These are phyloP conservation scores for Wallacemonas sp. DNA, from an alignment of 208 protist species.

Conservation along the genomic window DNA sequence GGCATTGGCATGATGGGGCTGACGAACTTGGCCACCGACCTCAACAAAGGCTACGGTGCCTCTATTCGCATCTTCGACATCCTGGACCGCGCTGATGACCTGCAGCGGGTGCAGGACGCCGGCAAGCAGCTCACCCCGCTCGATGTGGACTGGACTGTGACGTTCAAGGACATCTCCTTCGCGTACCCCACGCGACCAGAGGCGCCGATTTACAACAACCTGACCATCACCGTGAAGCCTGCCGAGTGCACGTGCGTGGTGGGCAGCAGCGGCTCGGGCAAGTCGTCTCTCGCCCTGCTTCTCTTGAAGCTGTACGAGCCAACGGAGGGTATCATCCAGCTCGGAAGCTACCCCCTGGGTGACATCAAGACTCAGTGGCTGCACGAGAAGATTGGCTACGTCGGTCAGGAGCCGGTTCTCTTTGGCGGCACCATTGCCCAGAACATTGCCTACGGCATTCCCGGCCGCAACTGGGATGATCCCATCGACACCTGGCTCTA, in stretches of 20 bases:
- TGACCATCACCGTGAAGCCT: slow-evolving; percentile 67
- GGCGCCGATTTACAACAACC: slow-evolving; percentile 59
- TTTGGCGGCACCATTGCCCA: slow-evolving; percentile 86
- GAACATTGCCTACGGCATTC: slow-evolving; percentile 87
- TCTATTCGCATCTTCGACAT: slow-evolving; percentile 83
- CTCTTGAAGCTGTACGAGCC: slow-evolving; percentile 87
- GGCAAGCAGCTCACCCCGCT: slow-evolving; percentile 44
- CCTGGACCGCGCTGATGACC: slow-evolving; percentile 57
- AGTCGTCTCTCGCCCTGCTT: slow-evolving; percentile 82
- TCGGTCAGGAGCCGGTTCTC: slow-evolving; percentile 85
- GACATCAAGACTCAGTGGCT: slow-evolving; percentile 77
- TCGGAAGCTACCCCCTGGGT: slow-evolving; percentile 62
- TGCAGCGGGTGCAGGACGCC: slow-evolving; percentile 36
- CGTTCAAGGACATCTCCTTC: slow-evolving; percentile 72
- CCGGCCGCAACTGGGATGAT: slow-evolving; percentile 75
- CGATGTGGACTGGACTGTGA: slow-evolving; percentile 57
- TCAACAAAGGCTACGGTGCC: slow-evolving; percentile 88
- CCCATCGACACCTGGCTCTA: slow-evolving; percentile 76
- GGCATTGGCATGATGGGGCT: slow-evolving; percentile 86
- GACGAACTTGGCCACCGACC: slow-evolving; percentile 77
- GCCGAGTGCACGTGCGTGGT: slow-evolving; percentile 82
- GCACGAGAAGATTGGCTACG: slow-evolving; percentile 74
- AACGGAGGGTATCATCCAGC: slow-evolving; percentile 47
- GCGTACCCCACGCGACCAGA: slow-evolving; percentile 86
- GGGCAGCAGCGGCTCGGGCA: slow-evolving; percentile 80